Percentiles rank a stretch among this genome's conserved stretches.
phyloP scores from a whole-genome alignment of 2,329 filamentous ascomycete genomes.

The Talaromyces sp. region DNA sequence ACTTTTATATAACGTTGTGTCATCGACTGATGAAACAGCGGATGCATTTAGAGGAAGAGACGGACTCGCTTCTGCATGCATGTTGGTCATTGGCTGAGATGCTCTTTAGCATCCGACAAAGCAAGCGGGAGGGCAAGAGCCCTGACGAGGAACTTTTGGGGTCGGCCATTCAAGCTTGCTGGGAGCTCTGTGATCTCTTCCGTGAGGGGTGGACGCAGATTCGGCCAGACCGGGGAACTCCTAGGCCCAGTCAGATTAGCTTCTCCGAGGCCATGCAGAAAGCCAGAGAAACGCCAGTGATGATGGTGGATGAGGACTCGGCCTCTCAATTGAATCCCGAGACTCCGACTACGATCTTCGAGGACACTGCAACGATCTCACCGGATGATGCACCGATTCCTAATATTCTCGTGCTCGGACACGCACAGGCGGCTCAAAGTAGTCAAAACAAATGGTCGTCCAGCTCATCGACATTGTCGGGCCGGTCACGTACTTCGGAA shows the following conservation, averaged over 20 bases:
- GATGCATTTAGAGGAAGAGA: constrained; percentile 71
- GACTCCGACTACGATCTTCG: constrained; percentile 91
- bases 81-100: constrained; percentile 92
- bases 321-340: constrained; percentile 57
- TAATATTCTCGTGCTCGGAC: constrained; percentile 83
- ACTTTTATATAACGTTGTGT: constrained; percentile 91
- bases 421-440: constrained; percentile 53
- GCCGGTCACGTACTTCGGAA: constrained; percentile 65
- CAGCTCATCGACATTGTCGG: constrained; percentile 71
- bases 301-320: constrained; percentile 25
- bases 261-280: constrained; percentile 61
- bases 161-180: constrained; percentile 87
- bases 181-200: constrained; percentile 92
- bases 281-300: constrained; percentile 42
- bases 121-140: constrained; percentile 65
- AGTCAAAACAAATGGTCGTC: constrained; percentile 63
- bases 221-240: constrained; percentile 79
- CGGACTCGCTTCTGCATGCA: constrained; percentile 75
- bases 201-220: constrained; percentile 87
- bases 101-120: constrained; percentile 86
- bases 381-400: constrained; percentile 75
- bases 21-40: constrained; percentile 96
- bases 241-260: constrained; percentile 71
- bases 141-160: constrained; percentile 80
- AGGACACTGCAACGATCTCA: constrained; percentile 82